phyloP scores from a whole-genome alignment of 75 land plant genomes.

The Cunninghamia lanceolata region DNA sequence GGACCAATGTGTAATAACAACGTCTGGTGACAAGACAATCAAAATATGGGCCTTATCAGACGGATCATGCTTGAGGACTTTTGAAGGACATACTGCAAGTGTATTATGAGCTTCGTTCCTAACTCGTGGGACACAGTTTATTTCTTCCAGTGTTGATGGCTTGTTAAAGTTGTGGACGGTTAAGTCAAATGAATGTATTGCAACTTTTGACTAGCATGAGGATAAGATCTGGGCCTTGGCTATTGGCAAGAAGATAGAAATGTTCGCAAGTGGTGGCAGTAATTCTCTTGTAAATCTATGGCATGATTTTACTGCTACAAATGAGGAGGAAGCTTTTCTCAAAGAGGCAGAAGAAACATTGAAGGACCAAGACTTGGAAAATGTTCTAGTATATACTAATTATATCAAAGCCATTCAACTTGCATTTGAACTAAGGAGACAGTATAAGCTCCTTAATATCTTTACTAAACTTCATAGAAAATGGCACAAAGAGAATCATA shows the following conservation, averaged over 20 bases:
- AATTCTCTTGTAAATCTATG: conserved; percentile 85
- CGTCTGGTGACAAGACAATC: too few species aligned
- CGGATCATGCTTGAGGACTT: too few species aligned
- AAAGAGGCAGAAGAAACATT: conserved; percentile 82
- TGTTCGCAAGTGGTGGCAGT: conserved; percentile 80
- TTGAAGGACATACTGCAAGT: too few species aligned
- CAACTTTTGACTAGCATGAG: conserved; percentile 92
- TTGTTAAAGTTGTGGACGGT: conserved; percentile 89
- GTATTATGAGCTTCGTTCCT: conserved; percentile 79
- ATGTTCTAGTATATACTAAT: conserved; percentile 81
- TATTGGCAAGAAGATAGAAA: conserved; percentile 71
- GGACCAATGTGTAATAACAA: too few species aligned
- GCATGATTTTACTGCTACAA: conserved; percentile 78
- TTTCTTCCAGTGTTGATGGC: conserved; percentile 97
- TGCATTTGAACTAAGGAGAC: conserved; percentile 83
- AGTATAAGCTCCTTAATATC: conserved; percentile 73
- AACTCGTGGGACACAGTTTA: conserved; percentile 81
- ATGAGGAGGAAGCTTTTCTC: conserved; percentile 79
- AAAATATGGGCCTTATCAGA: too few species aligned
- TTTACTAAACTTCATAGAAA: conserved; percentile 73
- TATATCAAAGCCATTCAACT: conserved; percentile 82
- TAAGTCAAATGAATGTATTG: too few species aligned
- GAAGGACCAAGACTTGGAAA: conserved; percentile 85
- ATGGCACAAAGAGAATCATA: conserved; percentile 26
- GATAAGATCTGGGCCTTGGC: conserved; percentile 96